phyloP scores from a whole-genome alignment of 352 stramenopile genomes.

The Globisporangium takayamanum region DNA sequence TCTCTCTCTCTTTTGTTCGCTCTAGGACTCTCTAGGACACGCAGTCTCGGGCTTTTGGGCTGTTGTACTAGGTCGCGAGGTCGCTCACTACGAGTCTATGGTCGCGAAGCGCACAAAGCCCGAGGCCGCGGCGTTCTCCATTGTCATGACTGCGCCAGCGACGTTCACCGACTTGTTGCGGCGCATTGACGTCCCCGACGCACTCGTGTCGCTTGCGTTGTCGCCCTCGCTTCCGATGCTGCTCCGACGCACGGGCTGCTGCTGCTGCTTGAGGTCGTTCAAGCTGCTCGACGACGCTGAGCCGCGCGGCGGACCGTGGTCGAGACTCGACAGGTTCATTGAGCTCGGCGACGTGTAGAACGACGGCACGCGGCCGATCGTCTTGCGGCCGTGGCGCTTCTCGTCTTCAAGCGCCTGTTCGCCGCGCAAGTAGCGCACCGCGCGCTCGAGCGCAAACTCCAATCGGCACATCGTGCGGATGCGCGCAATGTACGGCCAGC shows the following conservation, averaged over 20 bases:
- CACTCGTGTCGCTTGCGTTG: background rate
- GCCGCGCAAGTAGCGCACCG: conserved; percentile 71
- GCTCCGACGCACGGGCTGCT: background rate
- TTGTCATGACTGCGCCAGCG: conserved; percentile 76
- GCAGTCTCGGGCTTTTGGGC: background rate
- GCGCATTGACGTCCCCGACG: conserved; percentile 25
- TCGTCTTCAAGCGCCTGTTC: conserved; percentile 82
- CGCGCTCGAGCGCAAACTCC: conserved; percentile 94
- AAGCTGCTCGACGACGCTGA: conserved; percentile 7
- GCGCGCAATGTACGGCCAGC: conserved; percentile 90
- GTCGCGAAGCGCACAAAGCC: conserved; percentile 32
- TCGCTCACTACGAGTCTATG: conserved; percentile 21
- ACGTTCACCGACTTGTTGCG: conserved; percentile 79
- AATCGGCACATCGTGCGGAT: conserved; percentile 96
- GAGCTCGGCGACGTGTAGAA: conserved; percentile 86
- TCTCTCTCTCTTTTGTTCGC: background rate
- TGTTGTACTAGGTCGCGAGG: background rate
- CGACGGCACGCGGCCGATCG: conserved; percentile 71
- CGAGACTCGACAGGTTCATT: conserved; percentile 76
- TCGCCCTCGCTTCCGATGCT: conserved; percentile 15
- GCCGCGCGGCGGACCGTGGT: conserved; percentile 28
- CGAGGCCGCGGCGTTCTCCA: conserved; percentile 33
- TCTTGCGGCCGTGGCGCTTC: conserved; percentile 56
- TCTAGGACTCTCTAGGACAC: background rate
- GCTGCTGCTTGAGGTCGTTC: background rate